Conservation (phyloP, 371 early-diverging fungal genomes). For the Syncephalastrum sp. region DNA sequence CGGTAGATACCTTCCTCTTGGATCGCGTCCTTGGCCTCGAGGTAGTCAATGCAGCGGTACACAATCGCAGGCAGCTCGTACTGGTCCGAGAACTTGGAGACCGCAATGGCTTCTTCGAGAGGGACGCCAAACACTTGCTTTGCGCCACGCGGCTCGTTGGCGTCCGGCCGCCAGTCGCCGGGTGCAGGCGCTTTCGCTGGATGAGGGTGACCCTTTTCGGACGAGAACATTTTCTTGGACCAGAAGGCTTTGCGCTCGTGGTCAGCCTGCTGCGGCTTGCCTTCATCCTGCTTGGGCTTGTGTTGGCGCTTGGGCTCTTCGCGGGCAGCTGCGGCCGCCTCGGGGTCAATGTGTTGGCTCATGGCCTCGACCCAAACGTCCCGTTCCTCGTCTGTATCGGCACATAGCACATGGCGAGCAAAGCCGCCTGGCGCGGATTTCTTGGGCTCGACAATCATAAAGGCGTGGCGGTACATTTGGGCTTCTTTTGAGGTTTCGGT, state of each 20-base stretch:
- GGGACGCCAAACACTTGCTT: conserved; percentile 75
- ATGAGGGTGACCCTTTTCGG: conserved; percentile 2
- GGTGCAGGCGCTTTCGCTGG: conserved; percentile 6
- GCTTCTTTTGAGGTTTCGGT: conserved; percentile 9
- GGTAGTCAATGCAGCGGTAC: conserved; percentile 92
- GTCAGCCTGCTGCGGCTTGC: conserved; percentile 14
- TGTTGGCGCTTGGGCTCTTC: neutral
- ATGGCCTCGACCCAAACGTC: conserved; percentile 83
- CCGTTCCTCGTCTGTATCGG: conserved; percentile 82
- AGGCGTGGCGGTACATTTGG: conserved; percentile 60
- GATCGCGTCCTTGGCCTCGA: conserved; percentile 79
- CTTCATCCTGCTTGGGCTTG: conserved; percentile 12
- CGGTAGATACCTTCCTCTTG: conserved; percentile 97
- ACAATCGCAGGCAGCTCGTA: conserved; percentile 89
- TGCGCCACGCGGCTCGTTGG: conserved; percentile 15
- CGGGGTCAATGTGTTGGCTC: conserved; percentile 42
- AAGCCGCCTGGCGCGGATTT: conserved; percentile 58
- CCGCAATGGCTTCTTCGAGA: conserved; percentile 63
- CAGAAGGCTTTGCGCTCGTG: conserved; percentile 24
- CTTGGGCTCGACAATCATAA: conserved; percentile 74
- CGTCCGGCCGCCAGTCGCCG: conserved; percentile 7
- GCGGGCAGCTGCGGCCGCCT: conserved; percentile 6
- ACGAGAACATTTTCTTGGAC: conserved; percentile 31
- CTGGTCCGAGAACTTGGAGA: conserved; percentile 64
- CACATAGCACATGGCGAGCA: conserved; percentile 78